Conservation (phyloP, 1,284 basidiomycete genomes). For the Coniferiporia weirii region DNA sequence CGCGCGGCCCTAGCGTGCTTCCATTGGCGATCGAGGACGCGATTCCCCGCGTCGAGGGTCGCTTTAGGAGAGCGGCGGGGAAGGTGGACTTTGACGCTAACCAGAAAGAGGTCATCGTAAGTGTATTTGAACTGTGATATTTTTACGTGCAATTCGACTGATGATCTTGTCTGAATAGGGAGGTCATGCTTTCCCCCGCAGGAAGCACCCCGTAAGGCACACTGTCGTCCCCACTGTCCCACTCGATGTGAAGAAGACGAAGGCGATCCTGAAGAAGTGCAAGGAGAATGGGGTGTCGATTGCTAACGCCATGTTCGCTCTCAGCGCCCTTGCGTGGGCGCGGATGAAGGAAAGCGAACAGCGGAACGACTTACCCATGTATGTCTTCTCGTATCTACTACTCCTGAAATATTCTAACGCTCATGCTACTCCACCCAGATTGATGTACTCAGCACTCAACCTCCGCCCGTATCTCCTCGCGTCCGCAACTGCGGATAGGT, state of each 20-base stretch:
- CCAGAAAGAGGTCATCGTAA: constrained; percentile 47
- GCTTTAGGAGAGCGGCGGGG: constrained; percentile 40
- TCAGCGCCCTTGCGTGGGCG: constrained; percentile 72
- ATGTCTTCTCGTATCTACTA: constrained; percentile 23
- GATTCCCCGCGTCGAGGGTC: constrained; percentile 36
- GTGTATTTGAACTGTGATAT: constrained; percentile 19
- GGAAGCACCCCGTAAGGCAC: constrained; percentile 39
- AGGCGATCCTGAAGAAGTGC: constrained; percentile 55
- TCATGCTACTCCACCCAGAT: constrained; percentile 31
- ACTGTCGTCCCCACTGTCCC: constrained; percentile 64
- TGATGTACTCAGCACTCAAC: constrained; percentile 81
- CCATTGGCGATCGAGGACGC: constrained; percentile 51
- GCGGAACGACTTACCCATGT: constrained; percentile 48
- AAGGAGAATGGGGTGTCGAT: constrained; percentile 70
- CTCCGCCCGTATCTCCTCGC: constrained; percentile 53
- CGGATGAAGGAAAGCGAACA: constrained; percentile 32
- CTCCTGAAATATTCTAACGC: background rate
- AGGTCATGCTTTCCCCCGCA: constrained; percentile 60
- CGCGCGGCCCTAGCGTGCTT: constrained; percentile 28
- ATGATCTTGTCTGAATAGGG: constrained; percentile 36
- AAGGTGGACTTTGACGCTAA: constrained; percentile 51
- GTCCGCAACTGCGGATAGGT: constrained; percentile 41
- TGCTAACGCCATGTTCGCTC: constrained; percentile 67
- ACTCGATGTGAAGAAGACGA: constrained; percentile 49
- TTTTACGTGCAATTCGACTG: background rate